These are phyloP conservation scores for Neurospora sp. DNA, from an alignment of 495 filamentous ascomycete species.

Conservation along the genomic window DNA sequence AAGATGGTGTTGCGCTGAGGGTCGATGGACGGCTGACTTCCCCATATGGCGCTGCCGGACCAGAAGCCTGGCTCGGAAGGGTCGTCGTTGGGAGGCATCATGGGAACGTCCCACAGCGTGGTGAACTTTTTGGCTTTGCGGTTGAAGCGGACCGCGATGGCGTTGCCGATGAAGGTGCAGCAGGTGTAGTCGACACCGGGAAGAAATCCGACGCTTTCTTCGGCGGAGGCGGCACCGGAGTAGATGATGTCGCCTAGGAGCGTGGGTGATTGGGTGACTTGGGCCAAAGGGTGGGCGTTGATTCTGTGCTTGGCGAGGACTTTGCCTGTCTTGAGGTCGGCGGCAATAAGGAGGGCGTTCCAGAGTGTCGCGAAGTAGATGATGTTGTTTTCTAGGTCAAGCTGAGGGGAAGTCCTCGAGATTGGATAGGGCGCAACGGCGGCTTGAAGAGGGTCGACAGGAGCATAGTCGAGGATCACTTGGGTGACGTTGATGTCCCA, in stretches of 20 bases:
- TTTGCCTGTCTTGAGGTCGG: constrained; percentile 14
- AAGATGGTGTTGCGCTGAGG: constrained; percentile 21
- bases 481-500: constrained; percentile 23
- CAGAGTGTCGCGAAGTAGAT: constrained; percentile 26
- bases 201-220: constrained; percentile 12
- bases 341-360: constrained; percentile 25
- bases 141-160: constrained; percentile 18
- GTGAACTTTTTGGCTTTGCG: constrained; percentile 7
- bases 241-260: constrained; percentile 19
- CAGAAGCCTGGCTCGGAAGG: constrained; percentile 8
- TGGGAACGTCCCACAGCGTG: constrained; percentile 19
- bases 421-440: not conserved
- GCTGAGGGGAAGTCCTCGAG: constrained; percentile 19
- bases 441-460: constrained; percentile 6
- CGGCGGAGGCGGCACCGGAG: constrained; percentile 23
- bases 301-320: constrained; percentile 17
- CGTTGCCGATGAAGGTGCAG: constrained; percentile 28
- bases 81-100: constrained; percentile 13
- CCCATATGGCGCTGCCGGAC: constrained; percentile 29
- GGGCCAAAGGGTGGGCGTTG: constrained; percentile 21
- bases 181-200: constrained; percentile 18
- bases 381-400: constrained; percentile 18
- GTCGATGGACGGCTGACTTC: constrained; percentile 32
- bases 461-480: constrained; percentile 14
- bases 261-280: constrained; percentile 21